Evolutionary conservation across 2,329 filamentous ascomycete genomes (phyloP).

Genomic region (Tolypocladium sp.): DNA sequence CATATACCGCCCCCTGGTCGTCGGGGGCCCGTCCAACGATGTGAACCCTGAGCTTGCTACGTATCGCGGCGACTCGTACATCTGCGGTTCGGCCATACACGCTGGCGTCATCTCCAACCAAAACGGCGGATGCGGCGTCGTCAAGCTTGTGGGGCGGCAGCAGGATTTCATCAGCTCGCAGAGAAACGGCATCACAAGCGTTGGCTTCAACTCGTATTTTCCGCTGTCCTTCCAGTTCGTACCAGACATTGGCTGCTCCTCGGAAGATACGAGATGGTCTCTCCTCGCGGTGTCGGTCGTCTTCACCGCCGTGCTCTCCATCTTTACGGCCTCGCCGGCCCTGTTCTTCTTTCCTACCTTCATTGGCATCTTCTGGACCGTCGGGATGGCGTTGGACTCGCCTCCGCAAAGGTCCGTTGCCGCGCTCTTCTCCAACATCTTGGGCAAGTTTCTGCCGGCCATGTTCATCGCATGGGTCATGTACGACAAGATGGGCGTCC

Average conservation of each 20-base stretch:
- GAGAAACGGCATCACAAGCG: slow-evolving; percentile 66
- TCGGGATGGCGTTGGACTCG: slow-evolving; percentile 82
- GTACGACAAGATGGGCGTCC: slow-evolving; percentile 72
- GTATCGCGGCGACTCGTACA: slow-evolving; percentile 84
- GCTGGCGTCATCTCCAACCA: slow-evolving; percentile 65
- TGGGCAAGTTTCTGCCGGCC: slow-evolving; percentile 79
- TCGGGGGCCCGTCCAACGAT: slow-evolving; percentile 52
- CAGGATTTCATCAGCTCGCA: slow-evolving; percentile 53
- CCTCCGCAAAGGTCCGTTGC: slow-evolving; percentile 60
- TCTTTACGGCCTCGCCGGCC: slow-evolving; percentile 71
- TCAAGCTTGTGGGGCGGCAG: slow-evolving; percentile 62
- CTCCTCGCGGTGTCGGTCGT: slow-evolving; percentile 72
- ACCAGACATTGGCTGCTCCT: slow-evolving; percentile 53
- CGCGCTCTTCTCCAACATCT: slow-evolving; percentile 63
- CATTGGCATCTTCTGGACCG: slow-evolving; percentile 76
- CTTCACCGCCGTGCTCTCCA: slow-evolving; percentile 67
- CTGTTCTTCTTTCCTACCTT: slow-evolving; percentile 84
- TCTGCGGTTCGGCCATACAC: slow-evolving; percentile 79
- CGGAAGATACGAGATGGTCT: slow-evolving; percentile 75
- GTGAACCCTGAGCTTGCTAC: slow-evolving; percentile 35
- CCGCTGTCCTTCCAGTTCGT: slow-evolving; percentile 79
- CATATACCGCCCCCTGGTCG: slow-evolving; percentile 53
- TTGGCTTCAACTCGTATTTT: slow-evolving; percentile 80
- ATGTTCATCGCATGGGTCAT: slow-evolving; percentile 82
- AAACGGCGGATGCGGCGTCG: slow-evolving; percentile 73